Evolutionary conservation across 352 stramenopile species (phyloP).

Genomic region (Thalassiosira hispida): DNA sequence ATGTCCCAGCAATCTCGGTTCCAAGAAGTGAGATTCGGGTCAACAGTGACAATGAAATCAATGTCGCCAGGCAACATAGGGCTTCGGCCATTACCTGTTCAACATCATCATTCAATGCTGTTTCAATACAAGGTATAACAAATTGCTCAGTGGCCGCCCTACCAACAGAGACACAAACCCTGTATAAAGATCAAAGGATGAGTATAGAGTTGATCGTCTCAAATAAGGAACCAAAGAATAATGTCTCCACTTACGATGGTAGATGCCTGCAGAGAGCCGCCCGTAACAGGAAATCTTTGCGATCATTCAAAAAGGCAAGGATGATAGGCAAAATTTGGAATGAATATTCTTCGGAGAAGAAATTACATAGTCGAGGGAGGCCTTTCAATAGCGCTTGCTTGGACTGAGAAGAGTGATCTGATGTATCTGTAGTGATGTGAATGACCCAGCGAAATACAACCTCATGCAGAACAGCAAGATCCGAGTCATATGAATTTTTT

Average conservation of each 20-base stretch:
- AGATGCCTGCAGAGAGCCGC: constrained; percentile 91
- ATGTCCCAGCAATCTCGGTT: constrained; percentile 23
- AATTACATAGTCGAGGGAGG: constrained; percentile 95
- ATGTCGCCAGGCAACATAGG: constrained; percentile 89
- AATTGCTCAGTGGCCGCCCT: constrained; percentile 93
- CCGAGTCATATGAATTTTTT: constrained; percentile 90
- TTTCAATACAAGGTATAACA: constrained; percentile 96
- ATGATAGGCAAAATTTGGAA: constrained; percentile 94
- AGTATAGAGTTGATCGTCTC: constrained; percentile 10
- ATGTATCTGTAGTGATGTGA: constrained; percentile 88
- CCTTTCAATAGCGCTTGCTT: constrained; percentile 94
- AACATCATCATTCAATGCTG: constrained; percentile 94
- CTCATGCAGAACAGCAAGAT: constrained; percentile 91
- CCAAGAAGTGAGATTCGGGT: constrained; percentile 85
- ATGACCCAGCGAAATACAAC: constrained; percentile 94
- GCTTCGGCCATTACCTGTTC: constrained; percentile 94
- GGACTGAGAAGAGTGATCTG: constrained; percentile 90
- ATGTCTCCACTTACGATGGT: constrained; percentile 71
- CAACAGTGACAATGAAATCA: constrained; percentile 93
- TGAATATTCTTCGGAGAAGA: constrained; percentile 95
- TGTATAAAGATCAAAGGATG: constrained; percentile 1
- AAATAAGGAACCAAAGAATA: not conserved
- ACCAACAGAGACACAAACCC: constrained; percentile 93
- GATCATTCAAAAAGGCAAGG: constrained; percentile 97
- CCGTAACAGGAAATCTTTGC: constrained; percentile 88